A percentile compares a stretch with the other conserved stretches of the same genome.
phyloP scores from a whole-genome alignment of 495 filamentous ascomycete genomes.

The Penicillium turbatum region DNA sequence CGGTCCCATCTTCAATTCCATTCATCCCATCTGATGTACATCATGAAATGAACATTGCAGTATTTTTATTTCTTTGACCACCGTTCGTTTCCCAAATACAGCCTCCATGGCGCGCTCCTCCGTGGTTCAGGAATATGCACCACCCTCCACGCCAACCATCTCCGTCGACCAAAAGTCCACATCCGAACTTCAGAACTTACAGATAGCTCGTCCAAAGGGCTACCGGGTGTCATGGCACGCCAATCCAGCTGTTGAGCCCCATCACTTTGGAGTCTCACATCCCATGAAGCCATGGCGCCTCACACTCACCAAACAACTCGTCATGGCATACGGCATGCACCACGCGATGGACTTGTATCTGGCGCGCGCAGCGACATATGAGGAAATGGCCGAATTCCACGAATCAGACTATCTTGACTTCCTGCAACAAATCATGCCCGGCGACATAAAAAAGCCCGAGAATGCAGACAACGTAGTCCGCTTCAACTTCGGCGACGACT shows the following conservation, averaged over 20 bases:
- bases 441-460: slow-evolving; percentile 44
- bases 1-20: background rate
- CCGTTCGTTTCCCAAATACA: background rate
- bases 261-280: slow-evolving; percentile 92
- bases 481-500: slow-evolving; percentile 92
- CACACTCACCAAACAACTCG: slow-evolving; percentile 88
- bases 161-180: slow-evolving; percentile 60
- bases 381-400: slow-evolving; percentile 87
- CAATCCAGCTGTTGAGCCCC: slow-evolving; percentile 90
- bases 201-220: slow-evolving; percentile 72
- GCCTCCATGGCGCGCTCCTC: slow-evolving; percentile 40
- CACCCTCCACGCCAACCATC: slow-evolving; percentile 56
- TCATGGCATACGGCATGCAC: slow-evolving; percentile 91
- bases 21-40: background rate
- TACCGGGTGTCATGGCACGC: slow-evolving; percentile 96
- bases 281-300: slow-evolving; percentile 99
- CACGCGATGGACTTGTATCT: slow-evolving; percentile 91
- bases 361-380: slow-evolving; percentile 73
- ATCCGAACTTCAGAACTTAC: slow-evolving; percentile 63
- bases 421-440: slow-evolving; percentile 47
- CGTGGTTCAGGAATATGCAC: slow-evolving; percentile 70
- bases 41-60: background rate
- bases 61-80: background rate
- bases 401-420: slow-evolving; percentile 86
- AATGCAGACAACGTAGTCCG: slow-evolving; percentile 39